Evolutionary conservation across 768 basidiomycete genomes (phyloP).

Genomic region (Gymnopilus dilepis): DNA sequence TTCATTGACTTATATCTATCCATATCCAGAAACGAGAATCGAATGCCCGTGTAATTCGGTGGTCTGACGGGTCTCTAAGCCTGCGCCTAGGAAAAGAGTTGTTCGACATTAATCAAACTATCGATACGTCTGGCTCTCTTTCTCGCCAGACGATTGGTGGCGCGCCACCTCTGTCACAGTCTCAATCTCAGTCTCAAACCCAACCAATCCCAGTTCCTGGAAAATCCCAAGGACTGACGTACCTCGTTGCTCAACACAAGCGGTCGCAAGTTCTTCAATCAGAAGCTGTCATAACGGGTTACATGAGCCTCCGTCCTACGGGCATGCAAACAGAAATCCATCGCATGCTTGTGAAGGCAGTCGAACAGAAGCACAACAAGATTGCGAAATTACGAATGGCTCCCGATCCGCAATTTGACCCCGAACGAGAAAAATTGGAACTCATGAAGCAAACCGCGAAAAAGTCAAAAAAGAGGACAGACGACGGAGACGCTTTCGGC

Average conservation of each 20-base stretch:
- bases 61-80: constrained; percentile 95
- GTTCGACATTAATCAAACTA: constrained; percentile 84
- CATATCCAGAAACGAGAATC: constrained; percentile 74
- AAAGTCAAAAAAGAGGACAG: constrained; percentile 65
- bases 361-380: constrained; percentile 85
- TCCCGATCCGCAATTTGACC: constrained; percentile 77
- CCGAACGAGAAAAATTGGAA: constrained; percentile 75
- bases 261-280: constrained; percentile 86
- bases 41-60: constrained; percentile 89
- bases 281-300: constrained; percentile 82
- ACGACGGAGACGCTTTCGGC: constrained; percentile 54
- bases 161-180: constrained; percentile 36
- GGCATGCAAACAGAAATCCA: constrained; percentile 92
- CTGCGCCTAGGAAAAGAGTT: constrained; percentile 92
- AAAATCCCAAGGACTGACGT: constrained; percentile 80
- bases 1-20: neutral
- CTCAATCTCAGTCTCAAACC: constrained; percentile 45
- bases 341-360: constrained; percentile 84
- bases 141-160: constrained; percentile 62
- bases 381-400: constrained; percentile 80
- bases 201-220: constrained; percentile 36
- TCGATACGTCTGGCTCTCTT: constrained; percentile 76
- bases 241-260: constrained; percentile 90
- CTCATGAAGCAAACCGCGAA: constrained; percentile 65
- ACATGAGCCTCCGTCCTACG: constrained; percentile 83